A percentile compares a stretch with the other conserved stretches of the same genome.
Conservation (phyloP, 73 alveolate species). For the Symbiodinium natans region DNA sequence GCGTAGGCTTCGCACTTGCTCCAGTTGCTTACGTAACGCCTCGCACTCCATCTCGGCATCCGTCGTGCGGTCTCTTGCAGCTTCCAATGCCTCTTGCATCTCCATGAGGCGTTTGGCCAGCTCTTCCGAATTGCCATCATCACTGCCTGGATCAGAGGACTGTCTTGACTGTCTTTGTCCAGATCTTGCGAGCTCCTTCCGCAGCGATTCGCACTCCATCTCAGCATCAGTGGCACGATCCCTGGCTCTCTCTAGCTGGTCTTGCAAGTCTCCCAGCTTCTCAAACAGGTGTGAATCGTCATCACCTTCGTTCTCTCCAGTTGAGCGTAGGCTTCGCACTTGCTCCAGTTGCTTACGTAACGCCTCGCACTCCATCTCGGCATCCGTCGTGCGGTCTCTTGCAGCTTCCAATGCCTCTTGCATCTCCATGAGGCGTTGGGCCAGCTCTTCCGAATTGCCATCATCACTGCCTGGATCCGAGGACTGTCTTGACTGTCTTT, state of each 20-base stretch:
- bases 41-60: background rate
- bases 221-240: background rate
- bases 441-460: background rate
- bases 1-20: too few species aligned
- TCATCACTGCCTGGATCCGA: background rate
- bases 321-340: background rate
- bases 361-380: constrained; percentile 14
- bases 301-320: background rate
- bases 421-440: background rate
- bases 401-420: constrained; percentile 5
- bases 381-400: constrained; percentile 7
- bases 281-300: background rate
- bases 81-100: background rate
- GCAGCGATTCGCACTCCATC: background rate
- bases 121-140: background rate
- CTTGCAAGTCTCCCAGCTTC: background rate
- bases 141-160: background rate
- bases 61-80: background rate
- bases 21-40: background rate
- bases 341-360: background rate
- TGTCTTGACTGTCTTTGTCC: too few species aligned
- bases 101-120: background rate
- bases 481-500: background rate
- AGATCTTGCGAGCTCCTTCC: too few species aligned
- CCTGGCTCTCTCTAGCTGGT: background rate